phyloP scores from a whole-genome alignment of 2,329 filamentous ascomycete species.

The Aspergillus felis region DNA sequence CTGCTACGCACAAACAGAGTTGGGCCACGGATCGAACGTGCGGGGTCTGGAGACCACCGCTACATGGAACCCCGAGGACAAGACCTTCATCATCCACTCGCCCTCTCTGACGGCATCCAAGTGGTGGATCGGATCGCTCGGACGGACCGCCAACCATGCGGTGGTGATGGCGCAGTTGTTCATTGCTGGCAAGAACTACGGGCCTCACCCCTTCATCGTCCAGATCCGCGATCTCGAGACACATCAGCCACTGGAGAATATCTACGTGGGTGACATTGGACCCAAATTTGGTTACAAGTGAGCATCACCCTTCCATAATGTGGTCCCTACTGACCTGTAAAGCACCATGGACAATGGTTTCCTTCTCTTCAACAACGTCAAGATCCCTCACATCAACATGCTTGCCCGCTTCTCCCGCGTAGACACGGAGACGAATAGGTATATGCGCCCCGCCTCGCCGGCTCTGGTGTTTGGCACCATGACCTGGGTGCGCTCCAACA shows the following conservation, averaged over 20 bases:
- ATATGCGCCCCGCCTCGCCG: constrained; percentile 62
- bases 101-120: constrained; percentile 72
- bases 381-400: constrained; percentile 72
- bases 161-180: constrained; percentile 75
- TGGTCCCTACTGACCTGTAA: constrained; percentile 4
- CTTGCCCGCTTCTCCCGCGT: constrained; percentile 66
- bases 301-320: constrained; percentile 12
- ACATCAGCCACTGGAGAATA: constrained; percentile 63
- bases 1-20: constrained; percentile 76
- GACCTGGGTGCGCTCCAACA: constrained; percentile 70
- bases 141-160: constrained; percentile 70
- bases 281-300: constrained; percentile 73
- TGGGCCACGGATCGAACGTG: constrained; percentile 76
- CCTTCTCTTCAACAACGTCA: constrained; percentile 71
- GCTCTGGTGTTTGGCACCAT: constrained; percentile 70
- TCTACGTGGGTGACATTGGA: constrained; percentile 76
- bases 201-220: constrained; percentile 74
- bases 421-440: constrained; percentile 65
- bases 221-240: constrained; percentile 69
- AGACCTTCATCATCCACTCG: constrained; percentile 71
- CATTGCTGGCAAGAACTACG: constrained; percentile 63
- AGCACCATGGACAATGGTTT: constrained; percentile 78
- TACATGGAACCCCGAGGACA: constrained; percentile 68
- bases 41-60: constrained; percentile 68
- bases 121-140: constrained; percentile 81